phyloP scores from a whole-genome alignment of 2,329 filamentous ascomycete genomes.

The Coleophoma eucalyptorum region DNA sequence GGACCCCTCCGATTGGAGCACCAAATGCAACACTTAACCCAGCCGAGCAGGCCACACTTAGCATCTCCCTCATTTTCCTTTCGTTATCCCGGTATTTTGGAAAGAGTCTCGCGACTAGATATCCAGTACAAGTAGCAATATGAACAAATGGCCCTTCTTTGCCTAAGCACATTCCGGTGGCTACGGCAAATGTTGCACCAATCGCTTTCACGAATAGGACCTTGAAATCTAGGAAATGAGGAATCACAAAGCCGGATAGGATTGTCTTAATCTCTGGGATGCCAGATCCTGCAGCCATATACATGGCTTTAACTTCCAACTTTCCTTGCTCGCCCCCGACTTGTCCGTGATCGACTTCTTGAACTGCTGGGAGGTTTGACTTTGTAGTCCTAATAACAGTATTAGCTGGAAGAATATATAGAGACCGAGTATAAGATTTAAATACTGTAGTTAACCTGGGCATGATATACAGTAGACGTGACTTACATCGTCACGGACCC shows the following conservation, averaged over 20 bases:
- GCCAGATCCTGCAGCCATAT: constrained; percentile 54
- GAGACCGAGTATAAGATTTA: too few relatives aligned
- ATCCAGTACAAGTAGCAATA: constrained; percentile 54
- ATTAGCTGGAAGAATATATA: too few relatives aligned
- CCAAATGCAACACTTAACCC: constrained; percentile 59
- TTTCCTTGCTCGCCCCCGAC: constrained; percentile 6
- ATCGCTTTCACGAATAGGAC: constrained; percentile 53
- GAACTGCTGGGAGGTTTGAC: constrained; percentile 39
- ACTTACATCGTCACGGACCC: constrained; percentile 39
- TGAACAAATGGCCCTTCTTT: constrained; percentile 62
- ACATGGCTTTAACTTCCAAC: constrained; percentile 45
- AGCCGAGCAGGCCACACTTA: constrained; percentile 52
- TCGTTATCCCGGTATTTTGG: constrained; percentile 55
- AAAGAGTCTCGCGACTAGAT: constrained; percentile 46
- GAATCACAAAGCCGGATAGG: constrained; percentile 56
- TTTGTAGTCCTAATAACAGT: constrained; percentile 32
- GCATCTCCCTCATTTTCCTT: constrained; percentile 53
- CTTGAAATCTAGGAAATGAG: constrained; percentile 50
- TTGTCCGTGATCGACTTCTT: constrained; percentile 9
- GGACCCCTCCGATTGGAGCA: constrained; percentile 56
- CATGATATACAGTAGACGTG: too few relatives aligned
- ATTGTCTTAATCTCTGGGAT: constrained; percentile 62
- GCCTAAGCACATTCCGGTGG: constrained; percentile 55
- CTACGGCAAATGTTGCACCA: constrained; percentile 54
- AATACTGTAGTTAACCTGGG: too few relatives aligned